These are phyloP conservation scores for Leishmania tarentolae DNA, from an alignment of 208 protist genomes.

Conservation along the genomic window DNA sequence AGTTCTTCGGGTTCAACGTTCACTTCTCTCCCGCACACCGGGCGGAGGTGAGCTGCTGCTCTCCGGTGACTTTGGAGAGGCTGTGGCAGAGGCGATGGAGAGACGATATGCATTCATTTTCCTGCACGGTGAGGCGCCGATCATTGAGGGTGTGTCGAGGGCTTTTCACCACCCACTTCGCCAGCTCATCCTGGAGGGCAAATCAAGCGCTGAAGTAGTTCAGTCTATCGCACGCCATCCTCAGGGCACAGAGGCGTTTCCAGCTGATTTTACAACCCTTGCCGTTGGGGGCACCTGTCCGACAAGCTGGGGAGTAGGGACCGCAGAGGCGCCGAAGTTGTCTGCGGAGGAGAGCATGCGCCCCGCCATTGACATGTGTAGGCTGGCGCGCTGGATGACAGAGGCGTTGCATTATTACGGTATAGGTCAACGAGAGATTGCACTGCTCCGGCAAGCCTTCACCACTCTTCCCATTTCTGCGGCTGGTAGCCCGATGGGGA, in stretches of 20 bases:
- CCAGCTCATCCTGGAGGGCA: conserved; percentile 32
- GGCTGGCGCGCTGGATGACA: conserved; percentile 33
- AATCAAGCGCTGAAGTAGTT: conserved; percentile 15
- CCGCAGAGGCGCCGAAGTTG: background rate
- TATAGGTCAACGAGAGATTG: conserved; percentile 5
- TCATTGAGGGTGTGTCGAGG: background rate
- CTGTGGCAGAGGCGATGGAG: conserved; percentile 43
- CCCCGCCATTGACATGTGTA: background rate
- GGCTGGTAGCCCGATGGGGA: background rate
- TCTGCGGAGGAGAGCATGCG: background rate
- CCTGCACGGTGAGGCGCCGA: conserved; percentile 17
- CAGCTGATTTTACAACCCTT: conserved; percentile 40
- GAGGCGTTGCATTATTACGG: conserved; percentile 52
- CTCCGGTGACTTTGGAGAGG: conserved; percentile 54
- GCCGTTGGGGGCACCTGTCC: background rate
- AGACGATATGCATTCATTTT: conserved; percentile 60
- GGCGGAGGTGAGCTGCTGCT: conserved; percentile 39
- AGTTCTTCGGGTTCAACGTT: conserved; percentile 22
- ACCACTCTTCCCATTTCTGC: background rate
- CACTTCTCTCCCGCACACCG: background rate
- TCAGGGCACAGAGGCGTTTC: conserved; percentile 35
- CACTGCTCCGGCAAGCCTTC: conserved; percentile 1
- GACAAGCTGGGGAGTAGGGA: background rate
- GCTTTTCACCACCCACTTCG: conserved; percentile 36
- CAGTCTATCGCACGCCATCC: conserved; percentile 25